Evolutionary conservation across 176 grass and related monocot genomes (phyloP), one percentile per base, ranked within the genome.

Genomic region (Triticum monococcum): DNA sequence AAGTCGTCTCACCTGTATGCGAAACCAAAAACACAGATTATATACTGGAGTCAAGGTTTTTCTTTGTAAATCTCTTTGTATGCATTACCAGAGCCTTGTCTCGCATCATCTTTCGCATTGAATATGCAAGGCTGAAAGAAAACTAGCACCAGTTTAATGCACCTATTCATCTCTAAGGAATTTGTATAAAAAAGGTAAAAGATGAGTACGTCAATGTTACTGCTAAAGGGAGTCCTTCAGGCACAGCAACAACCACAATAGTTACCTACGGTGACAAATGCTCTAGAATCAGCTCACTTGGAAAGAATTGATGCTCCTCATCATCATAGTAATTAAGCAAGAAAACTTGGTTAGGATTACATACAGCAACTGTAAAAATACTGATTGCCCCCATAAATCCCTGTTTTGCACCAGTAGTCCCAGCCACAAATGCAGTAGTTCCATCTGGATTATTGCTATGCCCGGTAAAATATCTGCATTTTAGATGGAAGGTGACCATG

Each of bases 311-410:
- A 37, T 63, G 33, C 37, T 82, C 14, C 75, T 54, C 0, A 54
- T 73, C 28, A 23, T 40, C 13, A 64, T 26, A 64, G 32, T 43
- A 41, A 17, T 54, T 54, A 40, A 63, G 56, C 7, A 36, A 57
- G 8, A 56, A 17, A 33, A 38, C 2, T 35, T 78, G 32, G 18
- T 59, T 61, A 79, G 52, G 11, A 38, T 24, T 38, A 24, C 52
- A 2, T 91, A 97, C 95, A 3, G 95, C 92, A 37, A 93, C 65
- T 24, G 95, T 97, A 40, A 97, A 64, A 77, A 97, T 95, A 88
- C 79, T 97, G 85, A 97, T 91, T 68, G 95, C 95, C 24, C 91
- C 95, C 87, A 81, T 91, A 57, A 97, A 91, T 79, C 90, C 84
- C 82, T 78, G 68, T 77, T 93, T 95, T 43, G 74, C 28, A 86